Evolutionary conservation across 1,139 yeast species (phyloP).

Genomic region (Taiozyma sp.): DNA sequence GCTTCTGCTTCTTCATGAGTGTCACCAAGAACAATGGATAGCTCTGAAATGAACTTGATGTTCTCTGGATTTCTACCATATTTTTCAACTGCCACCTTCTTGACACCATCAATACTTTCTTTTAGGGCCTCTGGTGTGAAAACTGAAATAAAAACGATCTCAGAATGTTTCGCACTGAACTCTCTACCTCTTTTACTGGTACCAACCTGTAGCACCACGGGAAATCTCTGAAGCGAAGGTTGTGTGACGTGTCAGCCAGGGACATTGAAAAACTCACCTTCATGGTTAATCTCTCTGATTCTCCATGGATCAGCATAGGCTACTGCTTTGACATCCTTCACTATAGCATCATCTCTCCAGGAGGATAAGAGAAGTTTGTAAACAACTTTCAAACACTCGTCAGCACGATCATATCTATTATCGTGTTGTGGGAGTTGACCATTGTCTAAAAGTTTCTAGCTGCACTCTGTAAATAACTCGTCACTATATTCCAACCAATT

Average conservation of each 20-base stretch:
- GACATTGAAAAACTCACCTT: constrained; percentile 34
- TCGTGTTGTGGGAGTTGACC: constrained; percentile 33
- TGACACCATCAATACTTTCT: constrained; percentile 25
- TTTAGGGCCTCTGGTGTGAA: constrained; percentile 27
- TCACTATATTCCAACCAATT: constrained; percentile 40
- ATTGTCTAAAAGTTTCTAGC: constrained; percentile 34
- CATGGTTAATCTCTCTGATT: constrained; percentile 33
- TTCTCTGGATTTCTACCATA: constrained; percentile 31
- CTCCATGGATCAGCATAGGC: constrained; percentile 34
- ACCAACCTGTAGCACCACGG: constrained; percentile 43
- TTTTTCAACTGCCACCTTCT: constrained; percentile 26
- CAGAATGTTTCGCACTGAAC: constrained; percentile 41
- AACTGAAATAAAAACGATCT: constrained; percentile 31
- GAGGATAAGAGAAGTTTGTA: constrained; percentile 35
- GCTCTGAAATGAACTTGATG: constrained; percentile 29
- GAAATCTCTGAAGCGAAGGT: constrained; percentile 39
- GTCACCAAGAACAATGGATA: constrained; percentile 30
- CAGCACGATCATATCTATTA: constrained; percentile 35
- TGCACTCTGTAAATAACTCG: constrained; percentile 37
- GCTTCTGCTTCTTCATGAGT: constrained; percentile 31
- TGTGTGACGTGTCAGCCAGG: constrained; percentile 38
- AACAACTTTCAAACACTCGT: constrained; percentile 35
- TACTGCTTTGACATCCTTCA: constrained; percentile 27
- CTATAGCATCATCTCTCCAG: constrained; percentile 41
- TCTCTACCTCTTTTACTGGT: constrained; percentile 38